A percentile compares a stretch with the other conserved stretches of the same genome.
Evolutionary conservation across 1,284 basidiomycete species (phyloP).

Genomic region (Puccinia coronata): DNA sequence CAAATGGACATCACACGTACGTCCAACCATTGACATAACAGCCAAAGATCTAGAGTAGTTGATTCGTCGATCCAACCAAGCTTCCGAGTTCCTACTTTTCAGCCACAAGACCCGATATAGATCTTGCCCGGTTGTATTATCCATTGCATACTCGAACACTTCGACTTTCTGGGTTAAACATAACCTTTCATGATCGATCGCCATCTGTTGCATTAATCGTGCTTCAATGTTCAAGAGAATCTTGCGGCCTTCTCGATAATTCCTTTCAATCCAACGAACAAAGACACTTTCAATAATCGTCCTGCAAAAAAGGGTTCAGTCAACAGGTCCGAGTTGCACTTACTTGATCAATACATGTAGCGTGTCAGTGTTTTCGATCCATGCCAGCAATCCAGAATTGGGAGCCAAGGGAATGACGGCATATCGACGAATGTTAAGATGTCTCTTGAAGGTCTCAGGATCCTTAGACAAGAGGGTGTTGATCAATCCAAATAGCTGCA

Average conservation of each 20-base stretch:
- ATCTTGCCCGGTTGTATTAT: slow-evolving; percentile 98
- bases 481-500: slow-evolving; percentile 97
- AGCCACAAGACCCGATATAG: slow-evolving; percentile 98
- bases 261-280: slow-evolving; percentile 7
- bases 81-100: slow-evolving; percentile 89
- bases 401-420: slow-evolving; percentile 94
- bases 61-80: slow-evolving; percentile 96
- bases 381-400: slow-evolving; percentile 90
- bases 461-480: slow-evolving; percentile 93
- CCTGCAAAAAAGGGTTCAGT: too few species aligned
- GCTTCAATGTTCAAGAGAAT: slow-evolving; percentile 98
- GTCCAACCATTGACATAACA: slow-evolving; percentile 79
- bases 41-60: slow-evolving; percentile 94
- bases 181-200: slow-evolving; percentile 94
- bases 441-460: slow-evolving; percentile 91
- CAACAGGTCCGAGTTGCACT: neutral
- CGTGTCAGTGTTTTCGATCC: slow-evolving; percentile 96
- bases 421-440: slow-evolving; percentile 89
- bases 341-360: slow-evolving; percentile 94
- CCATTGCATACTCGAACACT: slow-evolving; percentile 97
- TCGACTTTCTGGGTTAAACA: slow-evolving; percentile 97
- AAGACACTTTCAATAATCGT: too few species aligned
- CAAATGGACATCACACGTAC: slow-evolving; percentile 26
- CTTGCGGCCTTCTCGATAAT: slow-evolving; percentile 74
- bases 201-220: slow-evolving; percentile 99